Evolutionary conservation across 768 basidiomycete genomes (phyloP).

Genomic region (Lanmaoa pseudosensibilis): DNA sequence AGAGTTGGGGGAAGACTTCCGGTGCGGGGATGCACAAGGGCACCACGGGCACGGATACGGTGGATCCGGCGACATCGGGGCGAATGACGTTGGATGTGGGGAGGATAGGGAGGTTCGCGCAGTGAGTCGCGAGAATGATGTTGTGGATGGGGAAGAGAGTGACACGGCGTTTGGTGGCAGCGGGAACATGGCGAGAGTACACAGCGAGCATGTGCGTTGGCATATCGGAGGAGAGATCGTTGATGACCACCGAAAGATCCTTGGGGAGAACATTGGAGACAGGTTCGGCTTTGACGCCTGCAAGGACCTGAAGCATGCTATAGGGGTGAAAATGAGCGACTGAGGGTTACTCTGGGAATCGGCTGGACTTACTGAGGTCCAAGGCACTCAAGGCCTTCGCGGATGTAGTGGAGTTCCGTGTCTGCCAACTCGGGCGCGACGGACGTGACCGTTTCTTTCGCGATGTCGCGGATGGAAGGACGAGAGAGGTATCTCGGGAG

Average conservation of each 20-base stretch:
- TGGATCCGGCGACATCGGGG: conserved; percentile 19
- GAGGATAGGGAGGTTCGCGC: conserved; percentile 29
- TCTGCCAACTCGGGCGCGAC: conserved; percentile 30
- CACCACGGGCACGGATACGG: conserved; percentile 55
- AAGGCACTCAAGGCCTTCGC: conserved; percentile 27
- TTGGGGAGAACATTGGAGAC: conserved; percentile 27
- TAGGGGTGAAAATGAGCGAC: conserved; percentile 10
- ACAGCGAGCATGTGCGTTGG: conserved; percentile 35
- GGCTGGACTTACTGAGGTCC: conserved; percentile 26
- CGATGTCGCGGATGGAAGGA: conserved; percentile 15
- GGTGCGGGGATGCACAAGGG: conserved; percentile 71
- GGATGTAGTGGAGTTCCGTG: conserved; percentile 27
- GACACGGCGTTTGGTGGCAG: conserved; percentile 29
- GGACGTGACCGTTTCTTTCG: conserved; percentile 13
- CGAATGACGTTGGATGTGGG: conserved; percentile 14
- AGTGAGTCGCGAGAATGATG: conserved; percentile 35
- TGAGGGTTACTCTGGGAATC: background rate
- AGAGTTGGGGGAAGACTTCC: conserved; percentile 63
- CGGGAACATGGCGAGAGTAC: conserved; percentile 25
- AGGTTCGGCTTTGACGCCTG: conserved; percentile 26
- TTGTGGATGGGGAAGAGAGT: conserved; percentile 39
- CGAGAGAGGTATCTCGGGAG: conserved; percentile 30
- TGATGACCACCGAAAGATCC: conserved; percentile 25
- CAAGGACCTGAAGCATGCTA: conserved; percentile 34
- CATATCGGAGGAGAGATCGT: conserved; percentile 33